Evolutionary conservation across 345 rosid genomes (phyloP).

Genomic region (Leavenworthia alabamica): DNA sequence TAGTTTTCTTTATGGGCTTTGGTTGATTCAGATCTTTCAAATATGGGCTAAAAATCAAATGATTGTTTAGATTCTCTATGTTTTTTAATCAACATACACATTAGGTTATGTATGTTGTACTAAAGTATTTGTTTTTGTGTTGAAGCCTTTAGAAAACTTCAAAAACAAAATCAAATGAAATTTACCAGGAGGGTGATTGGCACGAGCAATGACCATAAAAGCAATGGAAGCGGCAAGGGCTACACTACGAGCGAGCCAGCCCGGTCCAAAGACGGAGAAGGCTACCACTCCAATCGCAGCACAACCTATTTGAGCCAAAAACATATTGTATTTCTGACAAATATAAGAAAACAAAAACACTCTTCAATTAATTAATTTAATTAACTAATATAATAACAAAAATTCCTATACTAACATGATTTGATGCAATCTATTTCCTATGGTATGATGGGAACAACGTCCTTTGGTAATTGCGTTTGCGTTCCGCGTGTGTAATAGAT

Average conservation of each 20-base stretch:
- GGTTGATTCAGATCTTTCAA: background rate
- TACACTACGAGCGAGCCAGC: constrained; percentile 78
- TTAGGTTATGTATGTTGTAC: background rate
- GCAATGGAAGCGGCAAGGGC: constrained; percentile 80
- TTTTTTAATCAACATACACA: background rate
- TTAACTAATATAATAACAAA: background rate
- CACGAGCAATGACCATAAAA: constrained; percentile 64
- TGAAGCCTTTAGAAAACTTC: background rate
- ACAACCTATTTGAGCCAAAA: constrained; percentile 89
- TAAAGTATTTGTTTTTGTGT: background rate
- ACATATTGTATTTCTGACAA: constrained; percentile 91
- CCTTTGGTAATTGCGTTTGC: background rate
- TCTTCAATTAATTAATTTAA: background rate
- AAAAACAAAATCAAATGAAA: background rate
- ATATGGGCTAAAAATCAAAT: background rate
- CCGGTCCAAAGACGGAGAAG: constrained; percentile 58
- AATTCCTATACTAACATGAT: background rate
- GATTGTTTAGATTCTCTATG: background rate
- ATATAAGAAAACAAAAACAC: background rate
- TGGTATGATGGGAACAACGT: constrained; percentile 8
- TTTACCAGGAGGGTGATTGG: constrained; percentile 85
- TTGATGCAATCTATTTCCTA: background rate
- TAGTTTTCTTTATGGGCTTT: constrained; percentile 16
- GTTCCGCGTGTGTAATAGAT: background rate
- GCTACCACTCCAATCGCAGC: constrained; percentile 88